Conservation (phyloP, 2,329 filamentous ascomycete genomes). For the Penicillium sp. region DNA sequence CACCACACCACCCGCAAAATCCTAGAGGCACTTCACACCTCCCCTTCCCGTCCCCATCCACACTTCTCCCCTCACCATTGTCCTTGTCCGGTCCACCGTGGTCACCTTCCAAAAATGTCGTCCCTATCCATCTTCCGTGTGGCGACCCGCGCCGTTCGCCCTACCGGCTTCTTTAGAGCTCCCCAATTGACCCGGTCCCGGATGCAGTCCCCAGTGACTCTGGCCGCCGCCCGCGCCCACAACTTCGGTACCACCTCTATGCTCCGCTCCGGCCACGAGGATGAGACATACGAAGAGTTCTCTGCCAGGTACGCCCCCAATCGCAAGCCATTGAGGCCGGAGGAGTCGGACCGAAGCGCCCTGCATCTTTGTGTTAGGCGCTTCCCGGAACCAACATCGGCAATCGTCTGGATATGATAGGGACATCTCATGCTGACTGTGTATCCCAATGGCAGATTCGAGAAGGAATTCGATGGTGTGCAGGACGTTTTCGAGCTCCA, state of each 20-base stretch:
- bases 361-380: slow-evolving; percentile 14
- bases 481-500: slow-evolving; percentile 99
- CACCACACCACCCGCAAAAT: slow-evolving; percentile 42
- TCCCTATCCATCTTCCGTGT: slow-evolving; percentile 68
- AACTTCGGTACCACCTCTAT: slow-evolving; percentile 58
- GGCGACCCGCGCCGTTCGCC: slow-evolving; percentile 64
- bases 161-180: slow-evolving; percentile 62
- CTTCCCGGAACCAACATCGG: slow-evolving; percentile 11
- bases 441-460: slow-evolving; percentile 68
- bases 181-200: slow-evolving; percentile 58
- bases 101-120: slow-evolving; percentile 53
- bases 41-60: slow-evolving; percentile 23
- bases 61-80: slow-evolving; percentile 23
- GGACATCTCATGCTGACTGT: slow-evolving; percentile 31
- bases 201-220: slow-evolving; percentile 55
- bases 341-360: slow-evolving; percentile 6
- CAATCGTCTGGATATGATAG: slow-evolving; percentile 13
- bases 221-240: slow-evolving; percentile 60
- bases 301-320: slow-evolving; percentile 73
- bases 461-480: slow-evolving; percentile 97
- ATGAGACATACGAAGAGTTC: slow-evolving; percentile 99
- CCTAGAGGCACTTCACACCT: slow-evolving; percentile 30
- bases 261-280: slow-evolving; percentile 66
- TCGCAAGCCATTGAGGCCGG: slow-evolving; percentile 25
- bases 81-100: slow-evolving; percentile 20